These are phyloP conservation scores for Mycogone perniciosa DNA, from an alignment of 2,329 filamentous ascomycete genomes.

Conservation along the genomic window DNA sequence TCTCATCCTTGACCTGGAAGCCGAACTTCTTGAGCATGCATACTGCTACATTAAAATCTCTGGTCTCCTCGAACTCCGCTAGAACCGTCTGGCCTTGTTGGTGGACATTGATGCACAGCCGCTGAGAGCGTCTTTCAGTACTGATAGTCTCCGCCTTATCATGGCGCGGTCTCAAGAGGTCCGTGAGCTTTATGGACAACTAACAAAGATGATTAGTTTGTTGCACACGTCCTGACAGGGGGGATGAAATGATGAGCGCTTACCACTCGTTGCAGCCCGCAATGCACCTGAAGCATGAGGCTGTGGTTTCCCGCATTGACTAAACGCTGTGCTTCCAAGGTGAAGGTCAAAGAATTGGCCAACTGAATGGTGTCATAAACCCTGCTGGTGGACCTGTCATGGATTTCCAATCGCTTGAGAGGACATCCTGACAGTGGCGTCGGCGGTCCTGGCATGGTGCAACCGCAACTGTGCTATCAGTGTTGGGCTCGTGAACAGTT, in stretches of 20 bases:
- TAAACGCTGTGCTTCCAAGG: slow-evolving; percentile 22
- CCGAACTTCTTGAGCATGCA: slow-evolving; percentile 27
- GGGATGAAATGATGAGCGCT: slow-evolving; percentile 3
- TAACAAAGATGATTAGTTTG: slow-evolving; percentile 8
- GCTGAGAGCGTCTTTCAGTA: slow-evolving; percentile 15
- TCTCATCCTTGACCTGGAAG: slow-evolving; percentile 20
- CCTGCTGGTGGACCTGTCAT: slow-evolving; percentile 16
- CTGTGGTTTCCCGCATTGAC: slow-evolving; percentile 11
- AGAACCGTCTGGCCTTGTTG: slow-evolving; percentile 21
- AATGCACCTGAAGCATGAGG: slow-evolving; percentile 23
- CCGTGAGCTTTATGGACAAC: slow-evolving; percentile 26
- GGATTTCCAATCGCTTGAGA: slow-evolving; percentile 26
- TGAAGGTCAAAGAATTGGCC: slow-evolving; percentile 21
- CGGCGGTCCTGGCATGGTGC: slow-evolving; percentile 21
- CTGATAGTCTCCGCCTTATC: slow-evolving; percentile 16
- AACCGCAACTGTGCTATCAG: background rate
- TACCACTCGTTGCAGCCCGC: slow-evolving; percentile 22
- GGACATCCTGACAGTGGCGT: slow-evolving; percentile 26
- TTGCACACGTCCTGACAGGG: background rate
- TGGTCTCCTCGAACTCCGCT: slow-evolving; percentile 23
- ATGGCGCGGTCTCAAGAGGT: slow-evolving; percentile 16
- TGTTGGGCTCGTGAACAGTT: background rate
- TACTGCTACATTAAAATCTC: slow-evolving; percentile 28
- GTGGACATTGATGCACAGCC: slow-evolving; percentile 22
- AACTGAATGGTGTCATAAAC: slow-evolving; percentile 18